A percentile compares a stretch with the other conserved stretches of the same genome.
phyloP scores from a whole-genome alignment of 768 basidiomycete species.

The Amanita exitialis region DNA sequence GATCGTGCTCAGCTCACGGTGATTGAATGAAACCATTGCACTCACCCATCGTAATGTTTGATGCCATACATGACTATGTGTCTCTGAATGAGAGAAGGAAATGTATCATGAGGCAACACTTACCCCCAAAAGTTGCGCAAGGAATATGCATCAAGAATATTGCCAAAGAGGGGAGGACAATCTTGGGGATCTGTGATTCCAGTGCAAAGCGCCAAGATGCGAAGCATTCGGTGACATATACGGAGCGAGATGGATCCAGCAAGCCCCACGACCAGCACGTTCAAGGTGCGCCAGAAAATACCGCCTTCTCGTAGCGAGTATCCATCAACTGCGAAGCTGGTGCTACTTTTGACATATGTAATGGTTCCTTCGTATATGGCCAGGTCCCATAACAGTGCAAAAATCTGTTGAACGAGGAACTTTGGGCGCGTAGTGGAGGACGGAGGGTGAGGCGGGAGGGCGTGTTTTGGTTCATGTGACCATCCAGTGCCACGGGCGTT shows the following conservation, averaged over 20 bases:
- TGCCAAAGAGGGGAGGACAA: conserved; percentile 16
- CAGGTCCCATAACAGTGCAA: conserved; percentile 7
- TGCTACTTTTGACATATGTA: conserved; percentile 7
- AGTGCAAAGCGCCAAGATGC: conserved; percentile 7
- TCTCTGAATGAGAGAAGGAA: background rate
- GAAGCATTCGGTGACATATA: conserved; percentile 5
- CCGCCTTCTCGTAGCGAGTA: conserved; percentile 8
- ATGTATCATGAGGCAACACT: conserved; percentile 7
- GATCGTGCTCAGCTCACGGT: background rate
- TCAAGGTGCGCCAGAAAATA: conserved; percentile 6
- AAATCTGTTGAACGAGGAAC: conserved; percentile 14
- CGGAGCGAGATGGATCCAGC: conserved; percentile 7
- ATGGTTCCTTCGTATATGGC: conserved; percentile 14
- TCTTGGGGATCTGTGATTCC: conserved; percentile 13
- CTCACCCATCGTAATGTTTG: conserved; percentile 13
- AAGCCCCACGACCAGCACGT: conserved; percentile 12
- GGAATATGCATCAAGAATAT: conserved; percentile 11
- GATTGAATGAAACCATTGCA: background rate
- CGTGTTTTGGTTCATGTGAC: conserved; percentile 18
- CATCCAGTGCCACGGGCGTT: conserved; percentile 24
- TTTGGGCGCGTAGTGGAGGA: conserved; percentile 11
- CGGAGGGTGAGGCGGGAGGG: conserved; percentile 10
- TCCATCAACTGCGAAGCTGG: conserved; percentile 10
- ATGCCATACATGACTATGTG: conserved; percentile 15
- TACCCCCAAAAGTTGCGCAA: conserved; percentile 16